Base-by-base conservation (phyloP, 768 basidiomycete genomes). In the Leccinum uliginosum region DNA sequence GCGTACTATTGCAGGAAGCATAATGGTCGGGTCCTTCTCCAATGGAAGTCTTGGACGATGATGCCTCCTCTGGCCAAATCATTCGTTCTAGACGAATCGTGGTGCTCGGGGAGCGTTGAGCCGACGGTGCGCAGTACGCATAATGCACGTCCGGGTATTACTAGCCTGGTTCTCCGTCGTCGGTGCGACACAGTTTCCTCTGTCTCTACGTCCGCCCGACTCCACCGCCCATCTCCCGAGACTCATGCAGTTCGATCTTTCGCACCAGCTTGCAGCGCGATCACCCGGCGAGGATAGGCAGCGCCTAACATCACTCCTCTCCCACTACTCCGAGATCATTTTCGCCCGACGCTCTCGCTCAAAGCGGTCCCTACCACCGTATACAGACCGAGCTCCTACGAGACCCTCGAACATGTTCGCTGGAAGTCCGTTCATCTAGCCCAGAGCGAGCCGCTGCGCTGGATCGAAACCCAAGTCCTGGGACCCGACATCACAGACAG, bases 1-100 rank as follows among this genome's bases (percentile, higher is more conserved):
- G 89, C 88, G 14, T 89, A 89, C 67, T 93, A 88, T 66, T 93
- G 90, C 65, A 81, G 83, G 23, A 85, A 83, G 67, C 87, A 92
- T 55, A 89, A 92, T 62, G 86, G 86, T 6, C 93, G 91, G 91
- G 81, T 91, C 32, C 79, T 93, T 38, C 75, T 92, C 15, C 76
- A 75, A 38, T 89, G 87, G 85, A 83, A 83, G 59, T 80, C 80
- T 14, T 85, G 87, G 12, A 75, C 78, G 19, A 76, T 84, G 35
- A 66, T 80, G 9, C 88, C 87, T 3, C 83, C 85, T 6, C 76
- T 90, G 21, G 79, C 84, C 17, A 72, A 71, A 44, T 82, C 83
- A 5, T 88, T 83, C 61, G 67, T 74, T 23, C 67, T 38, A 51
- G 32, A 51, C 24, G 5, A 9, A 5, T n/a, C n/a, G 38, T 38